Conservation (phyloP, 768 basidiomycete genomes). For the Gyrodon lividus region DNA sequence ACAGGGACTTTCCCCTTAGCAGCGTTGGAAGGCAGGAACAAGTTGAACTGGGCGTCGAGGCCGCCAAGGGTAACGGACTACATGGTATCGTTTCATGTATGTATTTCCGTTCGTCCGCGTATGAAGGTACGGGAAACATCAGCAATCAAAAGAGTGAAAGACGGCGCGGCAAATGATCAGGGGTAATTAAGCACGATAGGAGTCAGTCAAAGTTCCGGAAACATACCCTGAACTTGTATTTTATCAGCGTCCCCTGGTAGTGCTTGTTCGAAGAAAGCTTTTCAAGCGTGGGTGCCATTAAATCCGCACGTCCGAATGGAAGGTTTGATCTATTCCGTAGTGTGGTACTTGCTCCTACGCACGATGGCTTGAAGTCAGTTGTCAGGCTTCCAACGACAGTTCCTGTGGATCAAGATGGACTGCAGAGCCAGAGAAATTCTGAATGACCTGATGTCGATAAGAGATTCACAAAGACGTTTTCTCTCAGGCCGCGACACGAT, state of each 20-base stretch:
- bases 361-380: neutral
- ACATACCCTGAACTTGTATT: conserved; percentile 81
- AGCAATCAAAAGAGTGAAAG: neutral
- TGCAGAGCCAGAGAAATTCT: no score
- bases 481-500: no score
- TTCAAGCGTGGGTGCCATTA: conserved; percentile 45
- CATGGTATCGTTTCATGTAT: no score
- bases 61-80: conserved; percentile 74
- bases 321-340: neutral
- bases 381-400: no score
- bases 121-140: neutral
- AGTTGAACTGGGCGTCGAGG: conserved; percentile 75
- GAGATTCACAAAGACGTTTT: no score
- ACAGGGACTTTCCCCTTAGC: conserved; percentile 59
- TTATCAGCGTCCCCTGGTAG: conserved; percentile 77
- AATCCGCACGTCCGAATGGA: neutral
- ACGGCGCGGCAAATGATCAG: no score
- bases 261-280: conserved; percentile 74
- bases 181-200: no score
- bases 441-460: no score
- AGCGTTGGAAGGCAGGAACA: conserved; percentile 77
- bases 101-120: no score
- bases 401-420: no score
- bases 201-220: neutral
- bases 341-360: neutral